A percentile compares a stretch with the other conserved stretches of the same genome.
Conservation (phyloP, 164 flowering plant species). For the Berberis thunbergii region DNA sequence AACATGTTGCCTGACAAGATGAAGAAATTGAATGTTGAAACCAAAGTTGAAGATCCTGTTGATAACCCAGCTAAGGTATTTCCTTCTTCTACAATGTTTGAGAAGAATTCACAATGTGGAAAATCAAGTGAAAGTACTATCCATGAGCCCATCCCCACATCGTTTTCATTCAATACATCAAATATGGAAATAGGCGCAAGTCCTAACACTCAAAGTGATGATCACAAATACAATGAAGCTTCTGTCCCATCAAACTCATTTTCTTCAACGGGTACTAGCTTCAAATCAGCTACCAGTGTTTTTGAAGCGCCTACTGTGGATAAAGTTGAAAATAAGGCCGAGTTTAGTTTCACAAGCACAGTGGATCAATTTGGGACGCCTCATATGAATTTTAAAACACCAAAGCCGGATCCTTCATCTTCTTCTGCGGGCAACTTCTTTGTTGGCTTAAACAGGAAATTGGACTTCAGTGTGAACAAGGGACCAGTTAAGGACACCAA, state of each 20-base stretch:
- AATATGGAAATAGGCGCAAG: slow-evolving; percentile 8
- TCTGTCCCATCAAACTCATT: slow-evolving; percentile 14
- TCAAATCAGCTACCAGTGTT: slow-evolving; percentile 15
- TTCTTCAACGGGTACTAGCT: slow-evolving; percentile 12
- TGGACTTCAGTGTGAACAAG: slow-evolving; percentile 38
- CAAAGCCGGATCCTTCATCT: slow-evolving; percentile 14
- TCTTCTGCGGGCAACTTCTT: slow-evolving; percentile 18
- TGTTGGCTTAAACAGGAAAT: slow-evolving; percentile 26
- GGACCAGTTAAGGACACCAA: slow-evolving; percentile 23
- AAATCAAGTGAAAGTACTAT: slow-evolving; percentile 6
- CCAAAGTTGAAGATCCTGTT: slow-evolving; percentile 13
- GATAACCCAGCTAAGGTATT: slow-evolving; percentile 5
- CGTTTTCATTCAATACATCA: slow-evolving; percentile 19
- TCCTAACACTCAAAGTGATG: slow-evolving; percentile 11
- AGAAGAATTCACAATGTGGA: slow-evolving; percentile 9
- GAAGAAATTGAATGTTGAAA: slow-evolving; percentile 27
- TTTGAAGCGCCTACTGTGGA: slow-evolving; percentile 14
- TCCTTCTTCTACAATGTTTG: slow-evolving; percentile 13
- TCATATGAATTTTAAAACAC: slow-evolving; percentile 29
- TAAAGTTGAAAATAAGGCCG: slow-evolving; percentile 18
- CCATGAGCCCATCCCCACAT: slow-evolving; percentile 11
- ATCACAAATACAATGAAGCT: slow-evolving; percentile 9
- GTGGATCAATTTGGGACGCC: slow-evolving; percentile 18
- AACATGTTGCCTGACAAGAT: slow-evolving; percentile 18
- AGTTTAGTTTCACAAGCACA: slow-evolving; percentile 27